Percentiles rank a stretch among this genome's conserved stretches.
phyloP scores from a whole-genome alignment of 176 grass and related monocot species.

The Panicum miliaceum region DNA sequence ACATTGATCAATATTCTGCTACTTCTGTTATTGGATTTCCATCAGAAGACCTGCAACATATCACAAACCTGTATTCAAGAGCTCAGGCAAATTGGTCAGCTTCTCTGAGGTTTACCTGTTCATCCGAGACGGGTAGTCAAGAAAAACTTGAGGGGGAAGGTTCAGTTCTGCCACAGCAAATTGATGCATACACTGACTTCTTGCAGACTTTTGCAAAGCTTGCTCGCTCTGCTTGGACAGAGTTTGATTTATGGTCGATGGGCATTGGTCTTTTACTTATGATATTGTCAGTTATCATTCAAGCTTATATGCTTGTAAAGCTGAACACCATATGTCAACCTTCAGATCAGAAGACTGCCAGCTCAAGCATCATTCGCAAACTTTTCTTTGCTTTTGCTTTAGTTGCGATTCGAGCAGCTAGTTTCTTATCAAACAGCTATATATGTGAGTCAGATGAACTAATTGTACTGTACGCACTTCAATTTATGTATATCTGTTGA shows the following conservation, averaged over 20 bases:
- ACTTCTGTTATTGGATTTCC: conserved; percentile 97
- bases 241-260: conserved; percentile 87
- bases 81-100: conserved; percentile 68
- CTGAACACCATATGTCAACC: conserved; percentile 30
- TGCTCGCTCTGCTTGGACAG: conserved; percentile 97
- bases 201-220: conserved; percentile 85
- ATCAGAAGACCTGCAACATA: conserved; percentile 60
- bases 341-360: conserved; percentile 33
- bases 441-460: conserved; percentile 85
- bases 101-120: conserved; percentile 46
- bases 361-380: conserved; percentile 44
- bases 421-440: conserved; percentile 98
- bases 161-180: conserved; percentile 55
- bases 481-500: conserved; percentile 24
- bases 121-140: conserved; percentile 37
- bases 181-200: conserved; percentile 82
- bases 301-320: conserved; percentile 53
- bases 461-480: conserved; percentile 16
- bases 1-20: conserved; percentile 85
- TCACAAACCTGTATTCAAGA: conserved; percentile 66
- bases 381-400: conserved; percentile 64
- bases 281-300: conserved; percentile 72
- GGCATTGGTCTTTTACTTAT: conserved; percentile 72
- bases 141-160: conserved; percentile 34
- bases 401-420: conserved; percentile 74